Conservation (phyloP, 441 rosid genomes). For the Bruguiera hainesii region DNA sequence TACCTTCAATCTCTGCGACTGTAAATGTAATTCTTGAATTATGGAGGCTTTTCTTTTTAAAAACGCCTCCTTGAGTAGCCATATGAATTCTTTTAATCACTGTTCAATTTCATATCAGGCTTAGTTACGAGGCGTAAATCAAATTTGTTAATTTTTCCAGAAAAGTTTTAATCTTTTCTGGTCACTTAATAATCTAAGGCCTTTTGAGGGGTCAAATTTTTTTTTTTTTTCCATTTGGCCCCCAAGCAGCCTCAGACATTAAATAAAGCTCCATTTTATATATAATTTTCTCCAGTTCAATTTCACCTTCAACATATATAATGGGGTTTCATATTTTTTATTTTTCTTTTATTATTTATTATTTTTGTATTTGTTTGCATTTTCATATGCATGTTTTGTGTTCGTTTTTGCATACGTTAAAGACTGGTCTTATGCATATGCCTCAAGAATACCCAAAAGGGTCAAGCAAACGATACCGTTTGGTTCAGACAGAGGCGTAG, state of each 20-base stretch:
- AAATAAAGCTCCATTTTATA: no score
- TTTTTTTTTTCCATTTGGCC: slow-evolving; percentile 20
- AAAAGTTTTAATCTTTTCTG: slow-evolving; percentile 6
- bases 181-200: slow-evolving; percentile 18
- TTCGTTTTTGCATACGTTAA: background rate
- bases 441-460: slow-evolving; percentile 55
- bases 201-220: slow-evolving; percentile 31
- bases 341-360: no score
- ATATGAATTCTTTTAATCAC: slow-evolving; percentile 11
- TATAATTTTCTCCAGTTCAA: no score
- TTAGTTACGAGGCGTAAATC: slow-evolving; percentile 64
- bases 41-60: no score
- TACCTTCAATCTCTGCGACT: background rate
- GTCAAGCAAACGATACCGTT: slow-evolving; percentile 18
- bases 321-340: no score
- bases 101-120: slow-evolving; percentile 34
- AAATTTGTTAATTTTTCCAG: slow-evolving; percentile 1
- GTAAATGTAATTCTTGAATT: no score
- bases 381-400: no score
- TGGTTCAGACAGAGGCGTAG: slow-evolving; percentile 64
- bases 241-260: slow-evolving; percentile 48
- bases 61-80: slow-evolving; percentile 64
- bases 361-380: no score
- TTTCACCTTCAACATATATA: no score
- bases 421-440: background rate